These are phyloP conservation scores for Moringa oleifera DNA, from an alignment of 345 rosid genomes.

Conservation along the genomic window DNA sequence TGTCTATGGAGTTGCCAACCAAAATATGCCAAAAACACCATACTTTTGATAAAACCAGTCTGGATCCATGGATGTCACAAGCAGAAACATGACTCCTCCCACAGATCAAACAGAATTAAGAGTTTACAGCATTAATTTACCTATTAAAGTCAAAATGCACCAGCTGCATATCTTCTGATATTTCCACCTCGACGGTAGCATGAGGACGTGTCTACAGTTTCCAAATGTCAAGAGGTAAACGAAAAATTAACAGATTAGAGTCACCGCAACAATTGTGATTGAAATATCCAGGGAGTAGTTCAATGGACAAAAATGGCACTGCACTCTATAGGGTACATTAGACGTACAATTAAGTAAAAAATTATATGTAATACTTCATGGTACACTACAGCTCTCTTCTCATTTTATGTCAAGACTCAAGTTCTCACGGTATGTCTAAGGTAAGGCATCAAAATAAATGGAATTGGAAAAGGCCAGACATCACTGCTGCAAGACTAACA, in stretches of 20 bases:
- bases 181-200: conserved; percentile 99
- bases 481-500: too few relatives aligned
- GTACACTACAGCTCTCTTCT: background rate
- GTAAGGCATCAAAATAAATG: background rate
- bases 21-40: background rate
- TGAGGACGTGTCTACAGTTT: conserved; percentile 83
- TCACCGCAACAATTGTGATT: background rate
- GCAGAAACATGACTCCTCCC: background rate
- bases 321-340: too few relatives aligned
- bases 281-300: background rate
- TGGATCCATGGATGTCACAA: too few relatives aligned
- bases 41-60: too few relatives aligned
- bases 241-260: conserved; percentile 7
- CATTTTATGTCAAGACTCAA: background rate
- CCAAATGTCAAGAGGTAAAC: conserved; percentile 7
- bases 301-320: too few relatives aligned
- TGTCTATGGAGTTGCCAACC: too few relatives aligned
- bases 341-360: too few relatives aligned
- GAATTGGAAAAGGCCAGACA: background rate
- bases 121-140: conserved; percentile 21
- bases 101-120: background rate
- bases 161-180: conserved; percentile 99
- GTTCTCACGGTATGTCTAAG: background rate
- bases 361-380: background rate
- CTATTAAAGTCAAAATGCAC: conserved; percentile 98